Conservation (phyloP, 805 yeast genomes). For the Candida broadrunensis region DNA sequence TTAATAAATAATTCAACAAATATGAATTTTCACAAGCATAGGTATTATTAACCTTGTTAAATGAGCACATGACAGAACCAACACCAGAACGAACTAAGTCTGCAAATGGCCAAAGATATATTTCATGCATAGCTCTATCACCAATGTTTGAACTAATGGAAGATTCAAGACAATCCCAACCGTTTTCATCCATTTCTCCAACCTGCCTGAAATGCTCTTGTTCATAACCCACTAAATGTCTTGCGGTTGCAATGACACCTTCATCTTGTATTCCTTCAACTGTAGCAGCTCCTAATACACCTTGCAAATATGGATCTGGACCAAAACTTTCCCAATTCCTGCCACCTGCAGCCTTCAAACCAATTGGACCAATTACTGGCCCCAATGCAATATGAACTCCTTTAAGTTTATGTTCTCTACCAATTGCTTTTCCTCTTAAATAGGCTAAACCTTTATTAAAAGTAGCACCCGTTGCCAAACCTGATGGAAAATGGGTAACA, state of each 20-base stretch:
- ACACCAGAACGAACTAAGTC: constrained; percentile 59
- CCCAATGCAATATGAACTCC: constrained; percentile 57
- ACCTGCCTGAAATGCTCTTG: constrained; percentile 59
- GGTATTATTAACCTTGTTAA: constrained; percentile 53
- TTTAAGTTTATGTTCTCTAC: constrained; percentile 50
- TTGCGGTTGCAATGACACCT: constrained; percentile 56
- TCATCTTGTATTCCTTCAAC: constrained; percentile 56
- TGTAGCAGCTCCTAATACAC: constrained; percentile 50
- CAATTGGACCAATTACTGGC: constrained; percentile 60
- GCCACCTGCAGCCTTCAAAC: constrained; percentile 61
- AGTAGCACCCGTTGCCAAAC: constrained; percentile 56
- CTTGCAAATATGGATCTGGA: constrained; percentile 59
- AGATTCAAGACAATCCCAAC: constrained; percentile 39
- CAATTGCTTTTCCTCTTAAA: constrained; percentile 55
- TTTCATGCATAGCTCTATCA: constrained; percentile 60
- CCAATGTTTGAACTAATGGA: constrained; percentile 55
- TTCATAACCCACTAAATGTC: constrained; percentile 59
- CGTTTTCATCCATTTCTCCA: constrained; percentile 46
- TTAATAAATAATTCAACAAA: constrained; percentile 51
- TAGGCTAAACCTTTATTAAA: constrained; percentile 52
- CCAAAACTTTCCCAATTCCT: constrained; percentile 66
- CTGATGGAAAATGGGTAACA: constrained; percentile 57
- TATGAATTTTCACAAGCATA: constrained; percentile 60
- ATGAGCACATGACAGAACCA: constrained; percentile 62
- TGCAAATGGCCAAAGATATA: constrained; percentile 66